Percentiles rank a stretch among this genome's conserved stretches.
Evolutionary conservation across 176 grass and related monocot species (phyloP).

Genomic region (Bonia amplexicaulis): DNA sequence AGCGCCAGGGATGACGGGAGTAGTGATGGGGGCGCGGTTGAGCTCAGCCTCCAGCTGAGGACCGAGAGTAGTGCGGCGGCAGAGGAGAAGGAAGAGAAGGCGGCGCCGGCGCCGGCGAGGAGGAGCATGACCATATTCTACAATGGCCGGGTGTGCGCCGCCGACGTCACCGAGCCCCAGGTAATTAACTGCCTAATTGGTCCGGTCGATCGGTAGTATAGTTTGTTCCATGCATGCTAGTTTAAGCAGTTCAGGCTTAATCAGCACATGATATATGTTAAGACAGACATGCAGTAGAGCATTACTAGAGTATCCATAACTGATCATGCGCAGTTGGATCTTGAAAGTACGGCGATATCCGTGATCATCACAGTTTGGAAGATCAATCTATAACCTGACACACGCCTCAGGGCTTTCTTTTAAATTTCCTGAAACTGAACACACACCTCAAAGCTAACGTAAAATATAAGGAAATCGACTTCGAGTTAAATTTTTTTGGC

Average conservation of each 20-base stretch:
- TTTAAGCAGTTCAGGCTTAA: background rate
- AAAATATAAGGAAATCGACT: background rate
- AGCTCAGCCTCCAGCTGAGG: conserved; percentile 42
- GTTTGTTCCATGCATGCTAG: background rate
- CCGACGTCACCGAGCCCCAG: conserved; percentile 65
- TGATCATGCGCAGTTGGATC: background rate
- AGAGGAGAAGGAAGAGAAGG: background rate
- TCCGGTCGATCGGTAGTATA: background rate
- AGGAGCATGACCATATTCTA: conserved; percentile 67
- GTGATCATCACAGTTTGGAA: no score
- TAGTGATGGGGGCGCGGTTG: background rate
- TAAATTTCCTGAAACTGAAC: no score
- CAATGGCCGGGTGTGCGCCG: conserved; percentile 50
- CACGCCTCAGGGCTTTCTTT: no score
- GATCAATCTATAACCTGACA: no score
- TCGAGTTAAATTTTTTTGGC: background rate
- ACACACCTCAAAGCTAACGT: no score
- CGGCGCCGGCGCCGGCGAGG: background rate
- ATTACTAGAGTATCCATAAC: background rate
- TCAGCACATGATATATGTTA: background rate
- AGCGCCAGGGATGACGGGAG: background rate
- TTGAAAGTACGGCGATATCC: background rate
- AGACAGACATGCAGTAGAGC: background rate
- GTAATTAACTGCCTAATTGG: conserved; percentile 5
- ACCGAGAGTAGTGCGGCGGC: background rate